These are phyloP conservation scores for Neofusicoccum cordaticola DNA, from an alignment of 2,329 filamentous ascomycete species.

Conservation along the genomic window DNA sequence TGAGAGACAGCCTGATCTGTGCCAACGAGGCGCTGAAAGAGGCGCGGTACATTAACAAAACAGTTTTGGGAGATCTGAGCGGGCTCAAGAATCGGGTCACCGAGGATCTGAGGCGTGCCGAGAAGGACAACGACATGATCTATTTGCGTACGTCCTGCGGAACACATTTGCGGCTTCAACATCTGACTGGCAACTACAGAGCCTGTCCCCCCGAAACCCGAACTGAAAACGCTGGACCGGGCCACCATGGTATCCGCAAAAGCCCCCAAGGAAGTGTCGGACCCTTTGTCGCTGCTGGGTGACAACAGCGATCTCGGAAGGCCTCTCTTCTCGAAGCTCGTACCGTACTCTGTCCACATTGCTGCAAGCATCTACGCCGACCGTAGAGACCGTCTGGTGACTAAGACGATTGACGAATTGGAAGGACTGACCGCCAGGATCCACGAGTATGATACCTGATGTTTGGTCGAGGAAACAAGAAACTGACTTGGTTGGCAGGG, in stretches of 20 bases:
- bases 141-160: slow-evolving; percentile 65
- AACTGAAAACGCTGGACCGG: slow-evolving; percentile 79
- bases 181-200: slow-evolving; percentile 39
- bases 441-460: slow-evolving; percentile 56
- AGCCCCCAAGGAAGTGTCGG: slow-evolving; percentile 76
- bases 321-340: slow-evolving; percentile 83
- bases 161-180: neutral
- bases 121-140: slow-evolving; percentile 95
- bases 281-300: slow-evolving; percentile 76
- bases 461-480: neutral
- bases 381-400: slow-evolving; percentile 83
- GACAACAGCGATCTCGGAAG: slow-evolving; percentile 77
- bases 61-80: slow-evolving; percentile 77
- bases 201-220: slow-evolving; percentile 80
- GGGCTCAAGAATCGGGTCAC: slow-evolving; percentile 77
- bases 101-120: slow-evolving; percentile 85
- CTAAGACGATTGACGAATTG: slow-evolving; percentile 78
- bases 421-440: slow-evolving; percentile 77
- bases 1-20: slow-evolving; percentile 78
- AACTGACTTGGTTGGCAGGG: slow-evolving; percentile 30
- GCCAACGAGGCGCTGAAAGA: slow-evolving; percentile 86
- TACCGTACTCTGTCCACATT: slow-evolving; percentile 92
- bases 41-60: slow-evolving; percentile 74
- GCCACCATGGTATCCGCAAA: slow-evolving; percentile 83
- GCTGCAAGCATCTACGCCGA: slow-evolving; percentile 95